Percentiles rank a stretch among this genome's conserved stretches.
phyloP scores from a whole-genome alignment of 257 asterid species.

The Forsythia viridissima region DNA sequence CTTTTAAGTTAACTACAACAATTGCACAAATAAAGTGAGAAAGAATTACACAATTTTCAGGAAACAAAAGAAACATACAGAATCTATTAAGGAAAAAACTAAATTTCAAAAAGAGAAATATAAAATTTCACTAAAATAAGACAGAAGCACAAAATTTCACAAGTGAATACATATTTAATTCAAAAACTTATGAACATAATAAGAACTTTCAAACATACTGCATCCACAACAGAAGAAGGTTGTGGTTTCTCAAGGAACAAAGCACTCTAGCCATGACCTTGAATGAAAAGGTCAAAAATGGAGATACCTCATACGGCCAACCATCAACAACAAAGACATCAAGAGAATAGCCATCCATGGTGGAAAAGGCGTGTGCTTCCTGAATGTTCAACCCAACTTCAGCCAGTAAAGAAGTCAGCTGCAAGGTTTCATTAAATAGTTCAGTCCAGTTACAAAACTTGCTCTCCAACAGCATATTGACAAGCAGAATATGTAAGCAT shows the following conservation, averaged over 20 bases:
- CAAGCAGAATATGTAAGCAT: slow-evolving; percentile 6
- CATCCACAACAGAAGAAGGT: background rate
- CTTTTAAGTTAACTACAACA: background rate
- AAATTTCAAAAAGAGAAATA: background rate
- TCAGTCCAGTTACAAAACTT: slow-evolving; percentile 21
- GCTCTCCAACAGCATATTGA: slow-evolving; percentile 12
- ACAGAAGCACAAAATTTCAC: slow-evolving; percentile 15
- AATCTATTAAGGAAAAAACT: background rate
- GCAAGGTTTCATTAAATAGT: slow-evolving; percentile 42
- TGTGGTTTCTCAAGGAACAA: slow-evolving; percentile 5
- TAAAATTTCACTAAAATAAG: background rate
- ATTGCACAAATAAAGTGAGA: background rate
- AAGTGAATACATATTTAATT: background rate
- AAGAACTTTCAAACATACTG: background rate
- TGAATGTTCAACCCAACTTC: slow-evolving; percentile 95
- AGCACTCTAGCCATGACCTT: slow-evolving; percentile 3
- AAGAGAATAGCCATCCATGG: slow-evolving; percentile 89
- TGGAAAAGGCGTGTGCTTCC: slow-evolving; percentile 98
- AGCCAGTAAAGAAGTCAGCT: slow-evolving; percentile 91
- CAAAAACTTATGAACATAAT: background rate
- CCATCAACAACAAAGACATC: slow-evolving; percentile 99
- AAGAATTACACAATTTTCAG: background rate
- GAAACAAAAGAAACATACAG: slow-evolving; percentile 1
- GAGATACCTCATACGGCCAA: slow-evolving; percentile 85
- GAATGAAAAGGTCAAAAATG: slow-evolving; percentile 15